Evolutionary conservation across 2,329 filamentous ascomycete genomes (phyloP), one percentile per base, ranked within the genome.

Genomic region (Penicillium vulpinum): DNA sequence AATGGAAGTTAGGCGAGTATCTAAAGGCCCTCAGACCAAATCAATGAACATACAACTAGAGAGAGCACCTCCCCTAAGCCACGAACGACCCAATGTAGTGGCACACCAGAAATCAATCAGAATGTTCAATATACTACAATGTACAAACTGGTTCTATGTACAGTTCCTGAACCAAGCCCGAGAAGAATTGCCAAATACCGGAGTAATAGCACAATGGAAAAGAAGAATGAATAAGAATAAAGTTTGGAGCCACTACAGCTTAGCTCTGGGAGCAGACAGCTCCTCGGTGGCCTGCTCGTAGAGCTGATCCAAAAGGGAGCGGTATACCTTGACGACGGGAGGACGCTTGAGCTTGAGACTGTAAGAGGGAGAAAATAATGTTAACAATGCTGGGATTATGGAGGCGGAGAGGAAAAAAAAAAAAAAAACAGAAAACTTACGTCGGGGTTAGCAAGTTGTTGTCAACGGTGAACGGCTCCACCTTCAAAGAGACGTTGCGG

Each of bases 381-480:
- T 70, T 64, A 68, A 69, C 45, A 63, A 54, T 31, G 29, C 28
- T 13, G 5, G 26, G 8, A 15, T 5, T 22, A 35, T 2, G 36
- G 22, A 35, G 5, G 35, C 3, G 31, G 24, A n/a, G n/a, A n/a
- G n/a, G n/a, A n/a, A n/a, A n/a, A n/a, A n/a, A n/a, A n/a, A n/a
- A n/a, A n/a, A n/a, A n/a, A n/a, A n/a, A 16, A 48, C 71, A 92
- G n/a, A 18, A 28, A 49, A 77, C 77, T 69, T 67, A 79, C 73
- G 78, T 81, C 11, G 78, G 78, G 8, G 78, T 81, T 62, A 81
- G 78, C 48, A 97, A 81, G 75, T 96, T 90, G 71, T 99, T 99
- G 49, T 96, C 92, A 62, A 97, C 87, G 1, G 87, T 90, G 68
- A 99, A 97, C 2, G 94, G 94, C 58, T 99, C 94, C 15, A 97